phyloP scores from a whole-genome alignment of 1,139 yeast genomes.

The Kluyveromyces sp. region DNA sequence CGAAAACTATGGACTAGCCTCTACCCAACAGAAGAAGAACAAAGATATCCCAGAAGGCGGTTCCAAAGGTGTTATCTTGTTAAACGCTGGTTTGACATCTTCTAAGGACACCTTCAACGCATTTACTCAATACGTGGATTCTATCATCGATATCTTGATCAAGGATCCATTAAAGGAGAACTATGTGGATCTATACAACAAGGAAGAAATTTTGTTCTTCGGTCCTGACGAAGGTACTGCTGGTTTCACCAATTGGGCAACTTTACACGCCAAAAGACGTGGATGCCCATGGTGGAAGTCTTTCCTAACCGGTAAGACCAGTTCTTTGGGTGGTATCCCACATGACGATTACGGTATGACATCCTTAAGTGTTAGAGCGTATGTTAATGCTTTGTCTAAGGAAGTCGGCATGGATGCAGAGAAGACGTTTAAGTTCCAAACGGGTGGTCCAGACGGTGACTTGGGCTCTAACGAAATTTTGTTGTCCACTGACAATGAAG shows the following conservation, averaged over 20 bases:
- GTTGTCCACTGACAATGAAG: slow-evolving; percentile 66
- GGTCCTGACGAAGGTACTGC: slow-evolving; percentile 99
- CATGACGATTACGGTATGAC: slow-evolving; percentile 99
- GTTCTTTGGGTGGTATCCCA: slow-evolving; percentile 92
- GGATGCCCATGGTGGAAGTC: slow-evolving; percentile 99
- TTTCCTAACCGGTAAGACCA: slow-evolving; percentile 93
- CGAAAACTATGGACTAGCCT: slow-evolving; percentile 92
- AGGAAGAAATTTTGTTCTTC: slow-evolving; percentile 86
- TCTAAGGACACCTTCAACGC: slow-evolving; percentile 81
- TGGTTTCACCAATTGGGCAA: slow-evolving; percentile 96
- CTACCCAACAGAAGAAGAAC: slow-evolving; percentile 93
- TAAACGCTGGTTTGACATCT: slow-evolving; percentile 66
- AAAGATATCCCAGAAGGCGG: slow-evolving; percentile 99
- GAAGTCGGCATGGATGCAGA: slow-evolving; percentile 58
- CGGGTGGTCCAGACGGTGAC: slow-evolving; percentile 99
- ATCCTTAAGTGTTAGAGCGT: slow-evolving; percentile 86
- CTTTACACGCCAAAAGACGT: slow-evolving; percentile 82
- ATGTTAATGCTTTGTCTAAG: slow-evolving; percentile 81
- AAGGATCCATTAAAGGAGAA: slow-evolving; percentile 75
- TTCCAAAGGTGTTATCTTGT: slow-evolving; percentile 89
- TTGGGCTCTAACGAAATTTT: slow-evolving; percentile 92
- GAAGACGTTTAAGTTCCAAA: slow-evolving; percentile 74
- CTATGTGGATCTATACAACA: slow-evolving; percentile 75
- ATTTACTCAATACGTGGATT: slow-evolving; percentile 87
- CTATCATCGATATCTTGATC: slow-evolving; percentile 79